Evolutionary conservation across 1,139 yeast species (phyloP).

Genomic region (Candida gigantensis): DNA sequence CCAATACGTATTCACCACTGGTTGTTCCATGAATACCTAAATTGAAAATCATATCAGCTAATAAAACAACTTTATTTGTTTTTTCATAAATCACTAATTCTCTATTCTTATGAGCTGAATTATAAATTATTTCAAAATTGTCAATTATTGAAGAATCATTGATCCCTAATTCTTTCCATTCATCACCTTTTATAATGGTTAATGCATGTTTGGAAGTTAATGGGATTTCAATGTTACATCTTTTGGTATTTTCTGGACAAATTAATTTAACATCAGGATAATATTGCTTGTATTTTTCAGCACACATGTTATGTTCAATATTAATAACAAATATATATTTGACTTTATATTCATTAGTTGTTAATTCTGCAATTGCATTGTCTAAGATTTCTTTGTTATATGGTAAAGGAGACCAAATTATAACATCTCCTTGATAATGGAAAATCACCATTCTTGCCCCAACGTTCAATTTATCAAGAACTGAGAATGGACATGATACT

Average conservation of each 20-base stretch:
- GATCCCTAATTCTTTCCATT: slow-evolving; percentile 19
- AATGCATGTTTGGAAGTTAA: slow-evolving; percentile 8
- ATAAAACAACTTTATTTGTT: slow-evolving; percentile 39
- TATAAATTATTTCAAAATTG: slow-evolving; percentile 46
- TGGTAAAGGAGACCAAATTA: slow-evolving; percentile 12
- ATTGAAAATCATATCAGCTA: slow-evolving; percentile 54
- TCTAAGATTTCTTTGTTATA: slow-evolving; percentile 9
- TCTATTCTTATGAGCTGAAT: slow-evolving; percentile 48
- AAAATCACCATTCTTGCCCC: slow-evolving; percentile 12
- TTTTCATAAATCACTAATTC: slow-evolving; percentile 49
- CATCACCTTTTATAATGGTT: slow-evolving; percentile 6
- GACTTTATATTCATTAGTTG: slow-evolving; percentile 5
- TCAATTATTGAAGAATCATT: slow-evolving; percentile 19
- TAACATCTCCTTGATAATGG: slow-evolving; percentile 9
- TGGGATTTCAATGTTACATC: slow-evolving; percentile 5
- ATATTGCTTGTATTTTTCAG: slow-evolving; percentile 8
- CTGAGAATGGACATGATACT: slow-evolving; percentile 11
- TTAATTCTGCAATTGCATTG: slow-evolving; percentile 6
- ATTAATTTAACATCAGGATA: slow-evolving; percentile 9
- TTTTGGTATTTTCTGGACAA: slow-evolving; percentile 7
- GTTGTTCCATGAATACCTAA: slow-evolving; percentile 19
- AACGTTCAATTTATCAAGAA: slow-evolving; percentile 7
- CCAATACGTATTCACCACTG: slow-evolving; percentile 16
- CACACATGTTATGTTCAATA: slow-evolving; percentile 10
- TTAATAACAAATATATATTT: slow-evolving; percentile 10